These are phyloP conservation scores for Millerozyma acaciae DNA, from an alignment of 805 yeast species.

Conservation along the genomic window DNA sequence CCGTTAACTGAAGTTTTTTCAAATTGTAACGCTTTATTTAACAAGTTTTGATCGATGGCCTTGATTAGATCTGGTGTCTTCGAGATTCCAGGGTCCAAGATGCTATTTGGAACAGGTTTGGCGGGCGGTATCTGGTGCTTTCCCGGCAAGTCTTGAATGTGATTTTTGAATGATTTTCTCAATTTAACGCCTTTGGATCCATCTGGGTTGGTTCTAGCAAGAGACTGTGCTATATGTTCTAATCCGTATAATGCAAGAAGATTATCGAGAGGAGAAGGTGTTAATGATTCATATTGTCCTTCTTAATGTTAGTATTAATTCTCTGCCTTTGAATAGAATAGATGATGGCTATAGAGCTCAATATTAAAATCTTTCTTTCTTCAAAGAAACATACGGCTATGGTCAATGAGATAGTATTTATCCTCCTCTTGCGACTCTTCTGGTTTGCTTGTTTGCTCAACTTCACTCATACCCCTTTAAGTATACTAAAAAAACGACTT, in stretches of 20 bases:
- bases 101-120: conserved; percentile 31
- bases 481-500: too few relatives aligned
- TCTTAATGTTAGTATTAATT: conserved; percentile 3
- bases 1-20: conserved; percentile 67
- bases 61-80: conserved; percentile 44
- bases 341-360: too few relatives aligned
- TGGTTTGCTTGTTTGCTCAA: too few relatives aligned
- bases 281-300: conserved; percentile 39
- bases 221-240: conserved; percentile 64
- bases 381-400: conserved; percentile 17
- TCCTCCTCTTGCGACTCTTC: too few relatives aligned
- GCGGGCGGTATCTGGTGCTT: conserved; percentile 60
- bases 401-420: conserved; percentile 18
- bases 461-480: too few relatives aligned
- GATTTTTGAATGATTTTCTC: conserved; percentile 92
- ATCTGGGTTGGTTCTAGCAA: conserved; percentile 82
- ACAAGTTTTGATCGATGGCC: conserved; percentile 46
- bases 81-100: conserved; percentile 35
- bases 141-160: conserved; percentile 81
- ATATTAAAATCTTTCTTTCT: too few relatives aligned
- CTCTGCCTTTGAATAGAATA: too few relatives aligned
- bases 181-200: conserved; percentile 91
- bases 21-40: conserved; percentile 51
- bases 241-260: conserved; percentile 67
- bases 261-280: conserved; percentile 72